Percentiles rank a stretch among this genome's conserved stretches.
Evolutionary conservation across 2,329 filamentous ascomycete genomes (phyloP).

Genomic region (Exophiala aquamarina): DNA sequence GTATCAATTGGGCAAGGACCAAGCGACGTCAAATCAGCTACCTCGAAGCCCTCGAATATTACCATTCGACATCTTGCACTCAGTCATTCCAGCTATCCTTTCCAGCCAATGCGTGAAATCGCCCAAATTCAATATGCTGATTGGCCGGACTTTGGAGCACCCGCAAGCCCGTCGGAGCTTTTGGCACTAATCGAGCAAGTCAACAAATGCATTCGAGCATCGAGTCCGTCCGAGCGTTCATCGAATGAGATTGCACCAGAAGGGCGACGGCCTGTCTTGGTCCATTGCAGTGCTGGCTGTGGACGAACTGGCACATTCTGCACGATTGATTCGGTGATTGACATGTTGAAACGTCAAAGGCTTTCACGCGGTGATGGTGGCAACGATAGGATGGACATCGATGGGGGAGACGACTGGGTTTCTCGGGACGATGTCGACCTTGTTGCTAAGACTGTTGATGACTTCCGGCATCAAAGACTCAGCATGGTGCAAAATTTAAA

Average conservation of each 20-base stretch:
- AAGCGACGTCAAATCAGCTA: slow-evolving; percentile 29
- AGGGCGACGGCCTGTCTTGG: slow-evolving; percentile 70
- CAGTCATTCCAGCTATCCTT: slow-evolving; percentile 73
- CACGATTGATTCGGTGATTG: slow-evolving; percentile 91
- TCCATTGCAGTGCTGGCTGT: slow-evolving; percentile 95
- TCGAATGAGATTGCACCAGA: slow-evolving; percentile 59
- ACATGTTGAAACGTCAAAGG: slow-evolving; percentile 90
- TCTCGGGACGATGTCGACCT: slow-evolving; percentile 70
- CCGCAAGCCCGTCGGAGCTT: slow-evolving; percentile 82
- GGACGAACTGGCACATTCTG: slow-evolving; percentile 95
- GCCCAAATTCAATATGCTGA: slow-evolving; percentile 91
- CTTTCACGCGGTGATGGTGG: slow-evolving; percentile 30
- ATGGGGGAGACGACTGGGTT: slow-evolving; percentile 60
- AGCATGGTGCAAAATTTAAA: slow-evolving; percentile 96
- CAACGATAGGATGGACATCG: slow-evolving; percentile 28
- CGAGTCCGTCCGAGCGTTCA: slow-evolving; percentile 36
- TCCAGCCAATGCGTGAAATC: slow-evolving; percentile 83
- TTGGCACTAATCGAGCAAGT: slow-evolving; percentile 87
- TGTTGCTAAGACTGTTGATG: slow-evolving; percentile 82
- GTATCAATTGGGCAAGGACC: slow-evolving; percentile 17
- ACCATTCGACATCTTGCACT: slow-evolving; percentile 85
- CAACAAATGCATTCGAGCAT: slow-evolving; percentile 61
- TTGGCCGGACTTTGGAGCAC: slow-evolving; percentile 97
- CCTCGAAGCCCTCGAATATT: slow-evolving; percentile 67
- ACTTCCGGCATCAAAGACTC: slow-evolving; percentile 81